Evolutionary conservation across 371 early-diverging fungal genomes (phyloP).

Genomic region (Apophysomyces trapeziformis): DNA sequence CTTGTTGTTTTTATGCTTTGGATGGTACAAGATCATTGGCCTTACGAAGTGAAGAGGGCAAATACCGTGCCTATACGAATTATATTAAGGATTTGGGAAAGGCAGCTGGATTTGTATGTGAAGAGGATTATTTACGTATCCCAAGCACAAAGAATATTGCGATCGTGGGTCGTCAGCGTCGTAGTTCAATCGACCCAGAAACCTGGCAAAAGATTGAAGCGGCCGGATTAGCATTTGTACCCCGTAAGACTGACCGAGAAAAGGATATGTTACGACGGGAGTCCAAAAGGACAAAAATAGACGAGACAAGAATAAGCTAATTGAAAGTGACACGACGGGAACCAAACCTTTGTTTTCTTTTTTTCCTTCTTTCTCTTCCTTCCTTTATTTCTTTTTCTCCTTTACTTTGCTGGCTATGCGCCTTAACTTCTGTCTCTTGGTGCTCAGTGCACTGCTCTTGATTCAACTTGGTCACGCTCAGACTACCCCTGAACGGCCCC

Average conservation of each 20-base stretch:
- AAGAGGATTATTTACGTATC: conserved; percentile 79
- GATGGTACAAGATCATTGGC: conserved; percentile 61
- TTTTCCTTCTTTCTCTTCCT: conserved; percentile 14
- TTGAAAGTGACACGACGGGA: conserved; percentile 5
- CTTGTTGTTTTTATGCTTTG: conserved; percentile 82
- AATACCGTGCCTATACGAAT: conserved; percentile 75
- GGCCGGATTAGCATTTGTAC: conserved; percentile 50
- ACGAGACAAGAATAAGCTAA: conserved; percentile 20
- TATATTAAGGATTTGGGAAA: conserved; percentile 62
- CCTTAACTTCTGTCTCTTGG: conserved; percentile 16
- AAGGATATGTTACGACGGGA: conserved; percentile 54
- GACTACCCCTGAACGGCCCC: not conserved
- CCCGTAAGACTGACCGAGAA: conserved; percentile 64
- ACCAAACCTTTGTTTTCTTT: conserved; percentile 14
- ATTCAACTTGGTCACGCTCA: conserved; percentile 9
- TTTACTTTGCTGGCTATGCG: conserved; percentile 15
- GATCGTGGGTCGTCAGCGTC: conserved; percentile 63
- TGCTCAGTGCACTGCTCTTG: conserved; percentile 15
- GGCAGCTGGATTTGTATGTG: conserved; percentile 65
- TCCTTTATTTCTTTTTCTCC: conserved; percentile 4
- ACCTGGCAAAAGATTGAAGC: conserved; percentile 30
- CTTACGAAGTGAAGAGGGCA: conserved; percentile 54
- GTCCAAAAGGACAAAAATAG: conserved; percentile 41
- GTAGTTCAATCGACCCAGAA: conserved; percentile 16
- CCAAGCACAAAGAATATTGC: conserved; percentile 92